Conservation (phyloP, 2,329 filamentous ascomycete genomes). For the Paraphoma chrysanthemicola region DNA sequence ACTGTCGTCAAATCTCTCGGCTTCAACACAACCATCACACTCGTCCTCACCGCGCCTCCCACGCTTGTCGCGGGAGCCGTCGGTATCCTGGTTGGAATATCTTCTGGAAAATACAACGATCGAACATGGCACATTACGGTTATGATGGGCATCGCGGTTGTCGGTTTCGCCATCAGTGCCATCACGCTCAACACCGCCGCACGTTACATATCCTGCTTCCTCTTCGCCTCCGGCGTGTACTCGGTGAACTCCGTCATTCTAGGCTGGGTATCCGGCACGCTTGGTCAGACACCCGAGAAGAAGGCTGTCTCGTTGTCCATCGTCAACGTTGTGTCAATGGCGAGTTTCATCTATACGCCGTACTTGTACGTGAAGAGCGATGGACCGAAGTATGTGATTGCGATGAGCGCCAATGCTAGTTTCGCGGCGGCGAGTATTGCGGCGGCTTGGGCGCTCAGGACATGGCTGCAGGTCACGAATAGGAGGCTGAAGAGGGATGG, state of each 20-base stretch:
- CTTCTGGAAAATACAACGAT: slow-evolving; percentile 49
- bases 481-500: slow-evolving; percentile 12
- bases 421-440: slow-evolving; percentile 22
- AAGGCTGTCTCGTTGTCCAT: slow-evolving; percentile 52
- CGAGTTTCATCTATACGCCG: slow-evolving; percentile 50
- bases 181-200: slow-evolving; percentile 46
- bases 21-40: slow-evolving; percentile 58
- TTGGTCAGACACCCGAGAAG: slow-evolving; percentile 53
- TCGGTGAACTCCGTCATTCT: slow-evolving; percentile 42
- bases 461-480: slow-evolving; percentile 18
- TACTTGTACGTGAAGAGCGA: slow-evolving; percentile 47
- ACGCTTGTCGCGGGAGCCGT: slow-evolving; percentile 29
- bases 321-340: slow-evolving; percentile 52
- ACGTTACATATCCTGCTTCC: slow-evolving; percentile 34
- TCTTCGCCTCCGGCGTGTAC: slow-evolving; percentile 34
- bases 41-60: slow-evolving; percentile 54
- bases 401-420: slow-evolving; percentile 27
- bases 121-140: slow-evolving; percentile 50
- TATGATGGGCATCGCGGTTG: slow-evolving; percentile 44
- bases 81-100: slow-evolving; percentile 41
- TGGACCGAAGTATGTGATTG: slow-evolving; percentile 29
- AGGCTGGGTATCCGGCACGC: slow-evolving; percentile 51
- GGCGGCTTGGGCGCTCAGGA: slow-evolving; percentile 19
- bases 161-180: slow-evolving; percentile 48
- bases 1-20: slow-evolving; percentile 59